Evolutionary conservation across 2,329 filamentous ascomycete genomes (phyloP).

Genomic region (Fusarium humuli): DNA sequence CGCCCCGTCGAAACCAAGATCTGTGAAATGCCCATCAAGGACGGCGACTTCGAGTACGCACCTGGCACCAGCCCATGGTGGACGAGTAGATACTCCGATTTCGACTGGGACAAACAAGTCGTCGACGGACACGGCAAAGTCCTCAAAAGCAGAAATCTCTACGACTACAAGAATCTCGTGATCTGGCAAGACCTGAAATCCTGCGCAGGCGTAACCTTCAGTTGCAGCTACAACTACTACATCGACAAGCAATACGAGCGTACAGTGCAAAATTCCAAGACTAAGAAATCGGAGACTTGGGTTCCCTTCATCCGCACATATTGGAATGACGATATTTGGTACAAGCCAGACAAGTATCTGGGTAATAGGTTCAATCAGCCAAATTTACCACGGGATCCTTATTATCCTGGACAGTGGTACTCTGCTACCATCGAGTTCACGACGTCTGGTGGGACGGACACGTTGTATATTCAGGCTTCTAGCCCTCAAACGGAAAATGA

Average conservation of each 20-base stretch:
- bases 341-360: accelerated
- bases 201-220: slow-evolving; percentile 10
- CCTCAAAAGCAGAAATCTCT: background rate
- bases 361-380: background rate
- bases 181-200: slow-evolving; percentile 1
- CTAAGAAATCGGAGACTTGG: background rate
- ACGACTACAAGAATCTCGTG: background rate
- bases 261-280: background rate
- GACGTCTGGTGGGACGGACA: background rate
- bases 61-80: background rate
- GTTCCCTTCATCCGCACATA: slow-evolving; percentile 9
- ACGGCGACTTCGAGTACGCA: background rate
- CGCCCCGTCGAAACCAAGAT: background rate
- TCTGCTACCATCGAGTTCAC: background rate
- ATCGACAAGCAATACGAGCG: slow-evolving; percentile 7
- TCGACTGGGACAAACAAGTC: background rate
- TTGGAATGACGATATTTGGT: slow-evolving; percentile 3
- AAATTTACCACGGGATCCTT: too few species aligned
- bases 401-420: background rate
- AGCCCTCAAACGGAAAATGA: background rate
- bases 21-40: slow-evolving; percentile 9
- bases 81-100: background rate
- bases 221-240: slow-evolving; percentile 15
- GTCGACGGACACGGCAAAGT: background rate
- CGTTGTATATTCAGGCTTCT: background rate